Evolutionary conservation across 345 rosid genomes (phyloP).

Genomic region (Arabis hirsuta): DNA sequence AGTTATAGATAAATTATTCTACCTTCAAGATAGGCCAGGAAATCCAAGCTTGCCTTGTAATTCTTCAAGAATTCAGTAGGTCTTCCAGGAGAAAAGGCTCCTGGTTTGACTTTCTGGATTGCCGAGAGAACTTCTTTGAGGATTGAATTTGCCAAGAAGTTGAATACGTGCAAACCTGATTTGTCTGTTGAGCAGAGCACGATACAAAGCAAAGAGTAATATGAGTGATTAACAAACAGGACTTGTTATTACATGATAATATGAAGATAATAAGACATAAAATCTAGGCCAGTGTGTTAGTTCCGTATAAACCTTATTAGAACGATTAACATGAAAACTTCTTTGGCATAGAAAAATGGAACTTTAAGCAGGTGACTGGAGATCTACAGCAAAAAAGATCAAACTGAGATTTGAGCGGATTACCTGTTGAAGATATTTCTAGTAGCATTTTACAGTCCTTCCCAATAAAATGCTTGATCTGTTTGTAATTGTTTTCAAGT

Average conservation of each 20-base stretch:
- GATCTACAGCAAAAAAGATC: neutral
- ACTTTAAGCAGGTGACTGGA: neutral
- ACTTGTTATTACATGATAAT: neutral
- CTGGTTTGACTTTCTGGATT: conserved; percentile 91
- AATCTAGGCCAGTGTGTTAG: neutral
- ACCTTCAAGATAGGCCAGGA: conserved; percentile 96
- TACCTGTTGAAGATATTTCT: conserved; percentile 89
- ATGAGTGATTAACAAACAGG: conserved; percentile 16
- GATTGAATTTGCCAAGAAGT: conserved; percentile 93
- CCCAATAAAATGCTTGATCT: conserved; percentile 65
- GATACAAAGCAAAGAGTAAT: conserved; percentile 25
- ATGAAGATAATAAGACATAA: conserved; percentile 8
- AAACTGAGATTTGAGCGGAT: neutral
- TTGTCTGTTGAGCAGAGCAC: conserved; percentile 61
- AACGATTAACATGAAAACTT: neutral
- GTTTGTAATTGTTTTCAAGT: conserved; percentile 79
- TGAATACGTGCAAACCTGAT: conserved; percentile 92
- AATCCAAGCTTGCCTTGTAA: conserved; percentile 87
- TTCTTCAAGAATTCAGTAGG: conserved; percentile 89
- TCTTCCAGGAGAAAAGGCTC: conserved; percentile 99
- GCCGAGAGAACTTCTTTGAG: conserved; percentile 87
- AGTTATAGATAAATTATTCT: conserved; percentile 37
- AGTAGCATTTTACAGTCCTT: conserved; percentile 83
- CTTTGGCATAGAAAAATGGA: conserved; percentile 2
- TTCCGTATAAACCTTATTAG: neutral